phyloP scores from a whole-genome alignment of 2,329 filamentous ascomycete genomes.

The Zasmidium angulare region DNA sequence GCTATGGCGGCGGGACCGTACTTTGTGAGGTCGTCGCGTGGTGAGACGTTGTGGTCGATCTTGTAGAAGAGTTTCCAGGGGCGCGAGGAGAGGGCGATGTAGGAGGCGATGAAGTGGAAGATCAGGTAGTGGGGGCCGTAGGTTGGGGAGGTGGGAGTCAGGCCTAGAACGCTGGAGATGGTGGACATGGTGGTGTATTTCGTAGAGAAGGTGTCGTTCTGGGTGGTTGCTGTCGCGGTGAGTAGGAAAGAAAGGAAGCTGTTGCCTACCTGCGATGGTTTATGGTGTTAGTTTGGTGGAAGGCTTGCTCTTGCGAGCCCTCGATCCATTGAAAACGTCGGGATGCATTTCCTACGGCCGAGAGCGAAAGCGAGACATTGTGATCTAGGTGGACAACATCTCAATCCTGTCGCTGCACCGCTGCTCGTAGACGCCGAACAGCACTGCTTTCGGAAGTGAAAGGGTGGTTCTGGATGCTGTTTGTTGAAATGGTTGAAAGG shows the following conservation, averaged over 20 bases:
- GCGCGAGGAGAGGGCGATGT: constrained; percentile 46
- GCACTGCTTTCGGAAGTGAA: no score
- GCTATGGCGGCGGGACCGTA: constrained; percentile 44
- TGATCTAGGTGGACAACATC: no score
- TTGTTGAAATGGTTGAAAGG: no score
- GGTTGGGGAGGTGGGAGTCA: constrained; percentile 16
- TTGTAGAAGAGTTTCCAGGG: constrained; percentile 43
- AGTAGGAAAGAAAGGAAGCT: neutral
- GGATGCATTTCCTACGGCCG: neutral
- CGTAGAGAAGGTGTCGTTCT: no score
- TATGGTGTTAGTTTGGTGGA: no score
- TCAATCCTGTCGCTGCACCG: no score
- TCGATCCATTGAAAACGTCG: no score
- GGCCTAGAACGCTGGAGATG: constrained; percentile 27
- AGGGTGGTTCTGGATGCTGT: no score
- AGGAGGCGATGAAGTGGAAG: constrained; percentile 47
- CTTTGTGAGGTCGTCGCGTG: constrained; percentile 48
- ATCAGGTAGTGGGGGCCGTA: constrained; percentile 27
- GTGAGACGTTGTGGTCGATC: constrained; percentile 50
- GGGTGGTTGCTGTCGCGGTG: neutral
- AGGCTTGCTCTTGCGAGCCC: no score
- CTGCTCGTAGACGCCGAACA: no score
- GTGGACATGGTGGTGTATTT: constrained; percentile 13
- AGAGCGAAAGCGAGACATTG: constrained; percentile 1
- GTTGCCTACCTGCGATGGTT: no score